These are phyloP conservation scores for Aspergillus sp. DNA, from an alignment of 2,329 filamentous ascomycete genomes.

Conservation along the genomic window DNA sequence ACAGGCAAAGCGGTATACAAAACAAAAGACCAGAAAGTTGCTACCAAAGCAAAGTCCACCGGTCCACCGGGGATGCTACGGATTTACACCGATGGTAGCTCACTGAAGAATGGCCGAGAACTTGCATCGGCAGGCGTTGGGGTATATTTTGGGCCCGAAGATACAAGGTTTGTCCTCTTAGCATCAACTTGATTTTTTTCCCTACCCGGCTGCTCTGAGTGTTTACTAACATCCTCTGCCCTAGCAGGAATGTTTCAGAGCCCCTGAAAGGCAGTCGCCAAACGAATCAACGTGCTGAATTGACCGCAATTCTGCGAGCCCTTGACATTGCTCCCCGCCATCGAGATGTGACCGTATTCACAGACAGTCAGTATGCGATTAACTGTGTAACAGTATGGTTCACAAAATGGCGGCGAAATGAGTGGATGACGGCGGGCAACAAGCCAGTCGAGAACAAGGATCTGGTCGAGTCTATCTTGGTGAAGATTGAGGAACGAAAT, in stretches of 20 bases:
- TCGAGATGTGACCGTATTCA: constrained; percentile 69
- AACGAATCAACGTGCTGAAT: constrained; percentile 94
- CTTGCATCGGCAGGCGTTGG: constrained; percentile 58
- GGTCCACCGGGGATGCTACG: constrained; percentile 48
- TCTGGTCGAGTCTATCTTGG: constrained; percentile 67
- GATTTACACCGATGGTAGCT: constrained; percentile 62
- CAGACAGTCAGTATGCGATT: constrained; percentile 89
- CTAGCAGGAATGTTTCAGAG: constrained; percentile 66
- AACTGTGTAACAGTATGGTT: constrained; percentile 86
- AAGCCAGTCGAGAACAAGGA: constrained; percentile 83
- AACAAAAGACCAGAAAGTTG: constrained; percentile 45
- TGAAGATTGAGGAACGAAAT: constrained; percentile 65
- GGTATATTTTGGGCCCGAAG: constrained; percentile 59
- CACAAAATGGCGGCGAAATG: constrained; percentile 66
- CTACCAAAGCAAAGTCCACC: constrained; percentile 40
- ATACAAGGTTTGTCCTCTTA: constrained; percentile 45
- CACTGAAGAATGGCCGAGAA: constrained; percentile 53
- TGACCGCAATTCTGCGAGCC: constrained; percentile 80
- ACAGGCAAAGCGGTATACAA: constrained; percentile 55
- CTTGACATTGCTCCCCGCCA: constrained; percentile 68
- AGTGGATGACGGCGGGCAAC: constrained; percentile 69
- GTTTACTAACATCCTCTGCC: constrained; percentile 19
- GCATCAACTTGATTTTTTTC: neutral
- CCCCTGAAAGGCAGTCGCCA: constrained; percentile 68
- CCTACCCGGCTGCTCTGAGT: constrained; percentile 1